Base-by-base conservation (phyloP, 257 asterid species). In the Solanum sejunctum region DNA sequence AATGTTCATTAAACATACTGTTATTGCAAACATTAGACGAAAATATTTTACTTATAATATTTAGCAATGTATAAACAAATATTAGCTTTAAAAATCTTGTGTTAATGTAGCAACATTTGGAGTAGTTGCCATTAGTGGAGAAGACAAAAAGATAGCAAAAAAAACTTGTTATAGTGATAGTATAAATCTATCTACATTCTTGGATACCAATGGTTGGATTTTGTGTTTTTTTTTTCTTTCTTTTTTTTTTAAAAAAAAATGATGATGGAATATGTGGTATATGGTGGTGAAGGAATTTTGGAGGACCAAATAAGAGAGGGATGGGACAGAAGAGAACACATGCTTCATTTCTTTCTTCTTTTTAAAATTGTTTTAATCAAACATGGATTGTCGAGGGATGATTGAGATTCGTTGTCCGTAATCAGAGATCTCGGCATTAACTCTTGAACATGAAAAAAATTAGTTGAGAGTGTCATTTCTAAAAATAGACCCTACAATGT, bases 181-280 rank as follows among this genome's bases (percentile, higher is more conserved):
- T 45, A 6, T 45, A 10, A 39, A 47, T 72, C 80, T 45, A 73
- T 73, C n/a, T 47, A 73, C 58, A 73, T 73, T 73, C 58, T 73
- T 73, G 88, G 79, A 86, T 87, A 88, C 85, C 85, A 86, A 87
- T 80, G 93, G 91, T 39, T 84, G 91, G 92, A 85, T 88, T 89
- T 89, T 52, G 83, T 28, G 8, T 18, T 23, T 26, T 72, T 12
- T 12, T 6, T 20, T 6, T 4, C 1, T 36, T 39, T 6, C 10
- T 57, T 20, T 21, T 57, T 9, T 58, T 47, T 45, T 45, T 5
- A 12, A 20, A 10, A 43, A 45, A 28, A 28, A 28, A 2, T 45
- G 7, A n/a, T 20, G 80, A 72, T 58, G 20, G 13, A 58, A 58
- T 58, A 58, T 58, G 66, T 58, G 66, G 41, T 36, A n/a, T 20